Conservation (phyloP, 2,329 filamentous ascomycete species). For the Fusarium pseudonygamai region DNA sequence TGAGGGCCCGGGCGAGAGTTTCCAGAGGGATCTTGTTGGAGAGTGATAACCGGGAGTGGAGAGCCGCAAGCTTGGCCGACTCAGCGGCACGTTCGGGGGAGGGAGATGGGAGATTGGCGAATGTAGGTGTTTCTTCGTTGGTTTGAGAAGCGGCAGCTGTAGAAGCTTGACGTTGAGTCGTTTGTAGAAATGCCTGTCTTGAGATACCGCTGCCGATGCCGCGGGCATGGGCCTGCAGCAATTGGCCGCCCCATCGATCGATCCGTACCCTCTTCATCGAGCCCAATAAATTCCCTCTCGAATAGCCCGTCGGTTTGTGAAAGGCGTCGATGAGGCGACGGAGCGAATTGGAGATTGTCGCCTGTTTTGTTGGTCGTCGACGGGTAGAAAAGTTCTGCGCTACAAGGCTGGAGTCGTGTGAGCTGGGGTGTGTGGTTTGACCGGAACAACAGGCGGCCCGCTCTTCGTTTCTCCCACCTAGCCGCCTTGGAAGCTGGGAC, state of each 20-base stretch:
- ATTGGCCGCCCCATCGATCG: slow-evolving; percentile 53
- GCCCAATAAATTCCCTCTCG: slow-evolving; percentile 32
- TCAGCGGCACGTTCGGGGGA: slow-evolving; percentile 70
- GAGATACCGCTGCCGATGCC: slow-evolving; percentile 26
- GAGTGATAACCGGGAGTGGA: slow-evolving; percentile 88
- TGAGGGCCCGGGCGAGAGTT: slow-evolving; percentile 84
- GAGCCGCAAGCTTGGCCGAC: slow-evolving; percentile 90
- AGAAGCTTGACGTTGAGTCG: slow-evolving; percentile 46
- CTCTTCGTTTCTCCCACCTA: slow-evolving; percentile 19
- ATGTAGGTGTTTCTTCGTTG: slow-evolving; percentile 37
- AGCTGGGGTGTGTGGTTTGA: slow-evolving; percentile 35
- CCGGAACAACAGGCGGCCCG: slow-evolving; percentile 43
- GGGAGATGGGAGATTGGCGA: slow-evolving; percentile 72
- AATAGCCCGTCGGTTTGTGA: slow-evolving; percentile 14
- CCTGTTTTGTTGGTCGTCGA: slow-evolving; percentile 32
- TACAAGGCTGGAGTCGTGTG: slow-evolving; percentile 47
- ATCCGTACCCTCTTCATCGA: slow-evolving; percentile 56
- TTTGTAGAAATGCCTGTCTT: slow-evolving; percentile 36
- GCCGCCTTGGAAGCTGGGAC: slow-evolving; percentile 21
- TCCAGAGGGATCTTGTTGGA: slow-evolving; percentile 83
- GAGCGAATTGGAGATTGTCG: slow-evolving; percentile 16
- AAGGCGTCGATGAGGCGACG: slow-evolving; percentile 23
- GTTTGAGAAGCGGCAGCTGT: slow-evolving; percentile 38
- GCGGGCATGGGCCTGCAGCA: slow-evolving; percentile 47
- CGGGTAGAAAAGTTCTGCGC: slow-evolving; percentile 50